Conservation (phyloP, 2,329 filamentous ascomycete species). For the Microdochium trichocladiopsis region DNA sequence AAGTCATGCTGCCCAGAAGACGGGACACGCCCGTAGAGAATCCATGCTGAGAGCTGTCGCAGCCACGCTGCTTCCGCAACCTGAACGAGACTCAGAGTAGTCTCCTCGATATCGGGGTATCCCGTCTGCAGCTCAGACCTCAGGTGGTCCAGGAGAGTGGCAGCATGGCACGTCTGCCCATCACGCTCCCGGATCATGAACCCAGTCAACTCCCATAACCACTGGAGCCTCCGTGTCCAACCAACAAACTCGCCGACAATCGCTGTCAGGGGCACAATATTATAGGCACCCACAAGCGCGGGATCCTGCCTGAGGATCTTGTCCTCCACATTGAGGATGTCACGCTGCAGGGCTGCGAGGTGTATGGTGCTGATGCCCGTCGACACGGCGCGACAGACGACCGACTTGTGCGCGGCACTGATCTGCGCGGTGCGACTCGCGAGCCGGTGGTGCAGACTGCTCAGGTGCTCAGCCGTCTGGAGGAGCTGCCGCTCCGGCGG, state of each 20-base stretch:
- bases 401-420: constrained; percentile 64
- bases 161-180: constrained; percentile 20
- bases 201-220: constrained; percentile 68
- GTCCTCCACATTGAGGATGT: constrained; percentile 78
- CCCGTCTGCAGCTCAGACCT: constrained; percentile 76
- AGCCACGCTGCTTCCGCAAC: constrained; percentile 88
- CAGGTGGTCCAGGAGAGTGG: constrained; percentile 69
- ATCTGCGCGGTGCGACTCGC: constrained; percentile 61
- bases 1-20: constrained; percentile 77
- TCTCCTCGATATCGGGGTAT: constrained; percentile 76
- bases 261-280: constrained; percentile 84
- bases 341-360: constrained; percentile 72
- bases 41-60: constrained; percentile 83
- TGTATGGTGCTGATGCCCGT: constrained; percentile 69
- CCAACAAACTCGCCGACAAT: constrained; percentile 79
- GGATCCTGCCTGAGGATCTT: constrained; percentile 71
- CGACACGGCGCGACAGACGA: constrained; percentile 81
- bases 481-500: constrained; percentile 80
- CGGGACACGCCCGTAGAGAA: constrained; percentile 80
- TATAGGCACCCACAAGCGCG: constrained; percentile 78
- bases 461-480: constrained; percentile 67
- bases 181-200: constrained; percentile 51
- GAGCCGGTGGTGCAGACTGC: constrained; percentile 68
- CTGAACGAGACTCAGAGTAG: constrained; percentile 64
- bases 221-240: constrained; percentile 79